phyloP scores from a whole-genome alignment of 1,284 basidiomycete species.

The Entoloma clypeatum region DNA sequence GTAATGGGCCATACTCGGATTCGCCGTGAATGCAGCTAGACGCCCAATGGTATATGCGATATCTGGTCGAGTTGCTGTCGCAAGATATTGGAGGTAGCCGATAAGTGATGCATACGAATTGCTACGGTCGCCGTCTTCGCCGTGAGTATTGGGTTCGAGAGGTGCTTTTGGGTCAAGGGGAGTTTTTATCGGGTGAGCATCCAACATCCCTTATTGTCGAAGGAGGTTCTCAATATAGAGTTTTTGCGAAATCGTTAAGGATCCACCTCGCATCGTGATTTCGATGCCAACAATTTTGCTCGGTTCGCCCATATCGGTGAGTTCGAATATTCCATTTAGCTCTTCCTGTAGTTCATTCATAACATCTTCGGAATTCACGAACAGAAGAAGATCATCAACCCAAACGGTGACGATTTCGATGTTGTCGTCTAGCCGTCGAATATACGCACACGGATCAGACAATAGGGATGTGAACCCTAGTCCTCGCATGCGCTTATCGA shows the following conservation, averaged over 20 bases:
- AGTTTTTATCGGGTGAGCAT: constrained; percentile 13
- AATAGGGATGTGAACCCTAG: constrained; percentile 17
- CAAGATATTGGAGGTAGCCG: constrained; percentile 27
- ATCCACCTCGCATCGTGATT: constrained; percentile 24
- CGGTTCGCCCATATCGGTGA: constrained; percentile 30
- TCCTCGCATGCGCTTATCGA: constrained; percentile 15
- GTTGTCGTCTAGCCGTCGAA: constrained; percentile 11
- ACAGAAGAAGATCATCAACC: constrained; percentile 31
- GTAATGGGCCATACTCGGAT: constrained; percentile 16
- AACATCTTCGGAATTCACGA: constrained; percentile 13
- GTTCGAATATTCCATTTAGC: constrained; percentile 23
- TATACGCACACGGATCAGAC: constrained; percentile 30
- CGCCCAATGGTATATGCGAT: constrained; percentile 20
- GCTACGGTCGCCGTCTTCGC: too few relatives aligned
- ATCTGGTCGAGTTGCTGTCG: constrained; percentile 26
- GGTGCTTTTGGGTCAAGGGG: constrained; percentile 16
- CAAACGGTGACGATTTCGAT: constrained; percentile 27
- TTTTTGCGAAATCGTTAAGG: constrained; percentile 20
- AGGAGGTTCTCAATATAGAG: constrained; percentile 20
- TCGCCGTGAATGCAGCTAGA: constrained; percentile 15
- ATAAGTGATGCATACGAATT: too few relatives aligned
- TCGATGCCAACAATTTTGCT: constrained; percentile 33
- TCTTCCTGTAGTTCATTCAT: constrained; percentile 22
- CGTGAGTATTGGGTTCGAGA: too few relatives aligned
- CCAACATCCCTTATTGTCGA: constrained; percentile 14